A percentile compares a stretch with the other conserved stretches of the same genome.
These are phyloP conservation scores for Cytospora piceae DNA, from an alignment of 2,329 filamentous ascomycete species.

Conservation along the genomic window DNA sequence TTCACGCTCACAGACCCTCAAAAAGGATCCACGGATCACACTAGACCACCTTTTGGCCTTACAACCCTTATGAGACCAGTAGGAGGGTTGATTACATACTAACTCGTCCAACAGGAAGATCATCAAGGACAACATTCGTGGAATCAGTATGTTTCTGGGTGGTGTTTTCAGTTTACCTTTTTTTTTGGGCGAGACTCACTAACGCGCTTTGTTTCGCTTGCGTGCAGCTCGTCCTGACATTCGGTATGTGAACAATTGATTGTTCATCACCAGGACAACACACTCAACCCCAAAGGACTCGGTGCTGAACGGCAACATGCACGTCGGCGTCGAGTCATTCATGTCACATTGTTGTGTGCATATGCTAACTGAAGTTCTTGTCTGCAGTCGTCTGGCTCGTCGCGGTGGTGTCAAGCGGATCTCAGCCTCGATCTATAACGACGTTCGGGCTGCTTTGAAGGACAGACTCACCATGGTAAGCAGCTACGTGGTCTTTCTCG, in stretches of 20 bases:
- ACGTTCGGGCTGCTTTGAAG: constrained; percentile 57
- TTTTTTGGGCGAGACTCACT: background rate
- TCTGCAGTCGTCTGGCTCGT: constrained; percentile 67
- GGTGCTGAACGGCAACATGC: background rate
- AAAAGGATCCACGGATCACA: background rate
- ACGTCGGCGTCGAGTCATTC: background rate
- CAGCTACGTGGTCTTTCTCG: background rate
- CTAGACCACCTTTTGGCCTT: background rate
- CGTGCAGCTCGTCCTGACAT: constrained; percentile 30
- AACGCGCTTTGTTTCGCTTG: background rate
- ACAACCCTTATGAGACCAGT: background rate
- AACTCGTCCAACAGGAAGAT: constrained; percentile 48
- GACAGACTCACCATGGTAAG: constrained; percentile 52
- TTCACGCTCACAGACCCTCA: background rate
- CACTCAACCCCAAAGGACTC: background rate
- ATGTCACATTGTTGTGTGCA: too few relatives aligned
- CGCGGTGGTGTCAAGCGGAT: constrained; percentile 80
- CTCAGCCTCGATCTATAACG: constrained; percentile 65
- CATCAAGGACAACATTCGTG: constrained; percentile 50
- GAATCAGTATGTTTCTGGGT: constrained; percentile 51
- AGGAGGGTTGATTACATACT: background rate
- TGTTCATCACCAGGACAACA: constrained; percentile 8
- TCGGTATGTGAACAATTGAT: constrained; percentile 20
- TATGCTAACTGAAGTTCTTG: constrained; percentile 1
- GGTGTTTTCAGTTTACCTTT: background rate